Percentiles rank a stretch among this genome's conserved stretches.
These are phyloP conservation scores for Leptographium procerum DNA, from an alignment of 2,329 filamentous ascomycete species.

Conservation along the genomic window DNA sequence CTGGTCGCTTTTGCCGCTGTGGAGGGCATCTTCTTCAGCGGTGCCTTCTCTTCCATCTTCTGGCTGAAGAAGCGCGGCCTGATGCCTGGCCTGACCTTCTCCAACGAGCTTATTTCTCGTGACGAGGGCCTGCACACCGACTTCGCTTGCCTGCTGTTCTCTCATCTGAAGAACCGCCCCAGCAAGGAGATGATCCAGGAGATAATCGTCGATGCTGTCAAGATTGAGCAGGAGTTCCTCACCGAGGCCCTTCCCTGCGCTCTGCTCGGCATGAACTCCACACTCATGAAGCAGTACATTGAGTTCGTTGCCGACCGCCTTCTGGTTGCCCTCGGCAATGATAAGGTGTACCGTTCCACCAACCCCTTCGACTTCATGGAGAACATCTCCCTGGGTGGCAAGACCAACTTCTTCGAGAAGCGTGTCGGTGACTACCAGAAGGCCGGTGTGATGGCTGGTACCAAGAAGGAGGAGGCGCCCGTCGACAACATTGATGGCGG, in stretches of 20 bases:
- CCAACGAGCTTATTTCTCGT: conserved; percentile 98
- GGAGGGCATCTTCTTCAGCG: conserved; percentile 99
- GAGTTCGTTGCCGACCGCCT: conserved; percentile 98
- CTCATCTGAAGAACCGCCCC: conserved; percentile 89
- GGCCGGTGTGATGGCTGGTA: conserved; percentile 93
- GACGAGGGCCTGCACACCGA: conserved; percentile 99
- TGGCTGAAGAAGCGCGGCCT: conserved; percentile 99
- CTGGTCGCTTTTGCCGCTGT: conserved; percentile 95
- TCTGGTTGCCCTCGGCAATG: conserved; percentile 82
- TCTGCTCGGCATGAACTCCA: conserved; percentile 94
- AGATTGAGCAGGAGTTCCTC: conserved; percentile 94
- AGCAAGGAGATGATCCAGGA: conserved; percentile 67
- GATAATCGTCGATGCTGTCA: conserved; percentile 89
- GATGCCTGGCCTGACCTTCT: conserved; percentile 97
- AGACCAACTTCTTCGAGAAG: conserved; percentile 99
- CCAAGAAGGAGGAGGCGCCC: conserved; percentile 43
- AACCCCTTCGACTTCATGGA: conserved; percentile 99
- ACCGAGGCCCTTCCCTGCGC: conserved; percentile 88
- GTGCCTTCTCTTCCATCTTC: conserved; percentile 97
- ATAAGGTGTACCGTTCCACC: conserved; percentile 81
- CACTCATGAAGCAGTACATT: conserved; percentile 98
- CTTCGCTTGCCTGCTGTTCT: conserved; percentile 95
- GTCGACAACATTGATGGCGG: conserved; percentile 48
- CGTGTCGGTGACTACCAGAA: conserved; percentile 99
- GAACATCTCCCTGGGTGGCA: conserved; percentile 96